Evolutionary conservation across 129 eudicot species (phyloP).

Genomic region (Chrysanthemum makinoi): DNA sequence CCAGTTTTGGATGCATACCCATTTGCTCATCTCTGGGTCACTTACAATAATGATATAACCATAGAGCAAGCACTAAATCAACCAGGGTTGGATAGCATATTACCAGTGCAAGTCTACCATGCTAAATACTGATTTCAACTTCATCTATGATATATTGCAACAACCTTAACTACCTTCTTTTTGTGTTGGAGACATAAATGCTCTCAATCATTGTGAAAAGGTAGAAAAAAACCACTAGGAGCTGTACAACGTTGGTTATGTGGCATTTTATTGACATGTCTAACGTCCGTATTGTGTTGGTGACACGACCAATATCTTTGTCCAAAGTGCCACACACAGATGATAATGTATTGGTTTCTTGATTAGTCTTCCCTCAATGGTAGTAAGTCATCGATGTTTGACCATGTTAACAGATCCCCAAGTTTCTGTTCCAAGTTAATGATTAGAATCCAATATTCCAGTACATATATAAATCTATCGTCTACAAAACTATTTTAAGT

Average conservation of each 20-base stretch:
- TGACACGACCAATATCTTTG: slow-evolving; percentile 9
- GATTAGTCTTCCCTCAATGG: slow-evolving; percentile 23
- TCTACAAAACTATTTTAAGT: neutral
- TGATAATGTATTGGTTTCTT: slow-evolving; percentile 9
- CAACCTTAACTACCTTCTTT: slow-evolving; percentile 13
- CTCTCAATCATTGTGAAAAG: slow-evolving; percentile 6
- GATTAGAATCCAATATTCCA: neutral
- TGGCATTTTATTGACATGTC: slow-evolving; percentile 29
- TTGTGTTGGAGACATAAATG: slow-evolving; percentile 15
- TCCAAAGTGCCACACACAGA: neutral
- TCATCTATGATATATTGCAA: too few relatives aligned
- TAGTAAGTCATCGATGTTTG: neutral
- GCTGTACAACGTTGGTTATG: slow-evolving; percentile 29
- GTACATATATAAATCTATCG: neutral
- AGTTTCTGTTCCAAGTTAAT: slow-evolving; percentile 27
- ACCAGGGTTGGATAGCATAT: too few relatives aligned
- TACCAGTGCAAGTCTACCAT: too few relatives aligned
- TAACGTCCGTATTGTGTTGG: slow-evolving; percentile 14
- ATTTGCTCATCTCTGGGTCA: too few relatives aligned
- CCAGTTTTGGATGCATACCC: too few relatives aligned
- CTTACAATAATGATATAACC: too few relatives aligned
- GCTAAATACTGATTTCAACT: too few relatives aligned
- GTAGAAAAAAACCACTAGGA: slow-evolving; percentile 14
- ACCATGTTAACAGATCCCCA: slow-evolving; percentile 16
- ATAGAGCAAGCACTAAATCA: too few relatives aligned